phyloP scores from a whole-genome alignment of 192 early-diverging fungal genomes.

The Entomortierella parvispora region DNA sequence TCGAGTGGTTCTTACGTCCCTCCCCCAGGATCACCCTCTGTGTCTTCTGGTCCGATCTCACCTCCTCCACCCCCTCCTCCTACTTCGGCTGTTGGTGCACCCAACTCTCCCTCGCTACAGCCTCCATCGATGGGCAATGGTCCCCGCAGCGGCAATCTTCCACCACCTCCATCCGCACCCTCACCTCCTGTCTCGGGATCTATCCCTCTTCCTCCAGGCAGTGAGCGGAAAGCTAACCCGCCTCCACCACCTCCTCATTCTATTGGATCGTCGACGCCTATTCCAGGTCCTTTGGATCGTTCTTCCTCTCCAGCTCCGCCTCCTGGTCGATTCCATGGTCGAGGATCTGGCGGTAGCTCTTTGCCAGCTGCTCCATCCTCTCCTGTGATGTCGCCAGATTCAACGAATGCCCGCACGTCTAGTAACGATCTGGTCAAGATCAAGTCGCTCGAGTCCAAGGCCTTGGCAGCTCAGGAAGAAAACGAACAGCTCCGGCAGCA shows the following conservation, averaged over 20 bases:
- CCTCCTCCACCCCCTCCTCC: constrained; percentile 3
- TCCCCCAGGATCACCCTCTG: background rate
- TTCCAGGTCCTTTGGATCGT: constrained; percentile 39
- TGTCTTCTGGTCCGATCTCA: too few species aligned
- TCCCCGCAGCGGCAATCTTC: constrained; percentile 9
- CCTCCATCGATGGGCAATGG: background rate
- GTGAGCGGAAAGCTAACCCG: constrained; percentile 1
- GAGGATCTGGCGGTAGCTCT: constrained; percentile 22
- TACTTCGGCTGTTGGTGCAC: background rate
- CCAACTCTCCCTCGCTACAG: constrained; percentile 6
- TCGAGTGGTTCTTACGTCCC: background rate
- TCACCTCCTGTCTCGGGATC: constrained; percentile 21
- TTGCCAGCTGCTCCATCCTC: background rate
- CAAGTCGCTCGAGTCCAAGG: constrained; percentile 17
- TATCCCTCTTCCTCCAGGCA: constrained; percentile 5
- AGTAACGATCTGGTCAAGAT: constrained; percentile 12
- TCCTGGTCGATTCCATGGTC: background rate
- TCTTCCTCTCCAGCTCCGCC: constrained; percentile 19
- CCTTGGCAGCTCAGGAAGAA: constrained; percentile 18
- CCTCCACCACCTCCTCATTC: constrained; percentile 3
- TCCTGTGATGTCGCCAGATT: background rate
- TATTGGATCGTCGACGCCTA: constrained; percentile 31
- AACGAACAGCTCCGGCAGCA: constrained; percentile 19
- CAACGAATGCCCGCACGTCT: background rate
- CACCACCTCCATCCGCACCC: constrained; percentile 10